Evolutionary conservation across 2,329 filamentous ascomycete species (phyloP).

Genomic region (Geosmithia morbida): DNA sequence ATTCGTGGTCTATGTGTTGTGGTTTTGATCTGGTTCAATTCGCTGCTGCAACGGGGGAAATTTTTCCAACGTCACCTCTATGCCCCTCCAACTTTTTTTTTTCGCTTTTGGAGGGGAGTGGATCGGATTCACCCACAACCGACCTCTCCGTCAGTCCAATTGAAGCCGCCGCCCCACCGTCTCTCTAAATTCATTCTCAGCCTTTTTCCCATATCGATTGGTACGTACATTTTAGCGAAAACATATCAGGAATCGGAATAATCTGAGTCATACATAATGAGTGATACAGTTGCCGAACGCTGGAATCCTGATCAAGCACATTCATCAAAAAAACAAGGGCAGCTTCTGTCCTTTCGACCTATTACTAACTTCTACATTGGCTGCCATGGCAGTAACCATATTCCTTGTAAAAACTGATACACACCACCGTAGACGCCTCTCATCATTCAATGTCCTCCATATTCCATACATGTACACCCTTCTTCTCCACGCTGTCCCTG

Average conservation of each 20-base stretch:
- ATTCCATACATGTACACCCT: constrained; percentile 33
- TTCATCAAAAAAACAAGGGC: background rate
- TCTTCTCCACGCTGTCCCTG: constrained; percentile 30
- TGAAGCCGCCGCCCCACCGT: too few species aligned
- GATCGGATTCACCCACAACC: background rate
- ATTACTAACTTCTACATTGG: background rate
- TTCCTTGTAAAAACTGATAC: background rate
- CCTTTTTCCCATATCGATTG: too few species aligned
- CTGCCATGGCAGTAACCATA: background rate
- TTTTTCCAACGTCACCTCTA: constrained; percentile 10
- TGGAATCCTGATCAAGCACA: too few species aligned
- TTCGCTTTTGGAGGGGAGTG: background rate
- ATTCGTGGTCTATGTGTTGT: background rate
- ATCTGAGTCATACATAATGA: too few species aligned
- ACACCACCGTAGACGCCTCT: background rate
- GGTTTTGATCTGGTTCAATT: background rate
- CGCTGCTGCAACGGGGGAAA: constrained; percentile 6
- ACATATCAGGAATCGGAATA: too few species aligned
- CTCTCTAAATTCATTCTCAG: too few species aligned
- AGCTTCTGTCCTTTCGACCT: background rate
- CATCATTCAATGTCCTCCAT: constrained; percentile 31
- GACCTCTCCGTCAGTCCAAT: background rate
- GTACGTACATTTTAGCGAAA: too few species aligned
- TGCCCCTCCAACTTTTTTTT: constrained; percentile 13
- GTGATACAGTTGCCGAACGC: too few species aligned